Evolutionary conservation across 495 filamentous ascomycete species (phyloP), one percentile per base, ranked within the genome.

Genomic region (Aspergillus mulundensis): DNA sequence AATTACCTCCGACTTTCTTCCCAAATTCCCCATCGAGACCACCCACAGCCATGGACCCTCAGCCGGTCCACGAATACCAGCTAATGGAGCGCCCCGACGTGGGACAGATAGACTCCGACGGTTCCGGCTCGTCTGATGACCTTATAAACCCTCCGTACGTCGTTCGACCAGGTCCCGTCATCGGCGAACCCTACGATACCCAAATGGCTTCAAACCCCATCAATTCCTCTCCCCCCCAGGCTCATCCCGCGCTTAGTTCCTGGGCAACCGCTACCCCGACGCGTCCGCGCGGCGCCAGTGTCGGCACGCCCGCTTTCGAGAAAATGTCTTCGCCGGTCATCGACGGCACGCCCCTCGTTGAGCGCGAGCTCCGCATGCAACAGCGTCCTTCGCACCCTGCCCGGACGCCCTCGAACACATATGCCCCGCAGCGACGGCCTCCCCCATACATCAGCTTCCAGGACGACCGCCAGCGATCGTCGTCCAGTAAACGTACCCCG

Each of bases 361-460:
- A 54, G 23, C 60, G 49, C 34, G 72, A 77, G 14, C 45, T 60
- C 45, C 70, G 73, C 45, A 56, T 73, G 32, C 84, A 86, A 60
- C 84, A 86, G 59, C 78, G 85, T 60, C 85, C 85, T 14, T 77
- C 75, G 21, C 82, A 69, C 10, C 85, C 85, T 24, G 77, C 80
- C 53, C 72, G 86, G 58, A 86, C 84, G 23, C 87, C 86, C 2
- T 88, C 85, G 19, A 87, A 78, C 61, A 88, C 87, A 39, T 90
- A 90, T 64, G 84, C 84, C n/a, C 87, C 87, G 34, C 77, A 87
- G 32, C 81, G 89, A n/a, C 78, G 85, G 52, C 89, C 88, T 43
- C 69, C 81, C n/a, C 83, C 86, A 54, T 81, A 78, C 60, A 76
- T 81, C 54, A 78, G 70, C 61, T 69, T 76, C 45, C 75, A 77